Conservation (phyloP, 1,284 basidiomycete genomes). For the Cutaneotrichosporon dermatis region DNA sequence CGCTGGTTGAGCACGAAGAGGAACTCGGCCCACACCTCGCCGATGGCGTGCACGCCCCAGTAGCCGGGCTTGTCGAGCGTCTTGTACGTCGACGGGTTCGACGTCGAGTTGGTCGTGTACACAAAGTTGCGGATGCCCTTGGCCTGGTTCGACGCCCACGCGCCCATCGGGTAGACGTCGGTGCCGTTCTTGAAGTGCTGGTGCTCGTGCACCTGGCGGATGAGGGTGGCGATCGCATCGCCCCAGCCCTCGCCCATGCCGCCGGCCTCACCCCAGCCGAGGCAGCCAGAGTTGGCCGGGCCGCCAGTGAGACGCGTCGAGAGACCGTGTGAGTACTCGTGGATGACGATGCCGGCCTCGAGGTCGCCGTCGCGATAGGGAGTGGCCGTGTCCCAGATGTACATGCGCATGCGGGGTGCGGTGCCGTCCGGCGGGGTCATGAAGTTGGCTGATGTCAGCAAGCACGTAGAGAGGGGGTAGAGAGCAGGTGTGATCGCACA, state of each 20-base stretch:
- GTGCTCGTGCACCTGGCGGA: slow-evolving; percentile 69
- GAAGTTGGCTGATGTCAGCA: slow-evolving; percentile 49
- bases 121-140: slow-evolving; percentile 81
- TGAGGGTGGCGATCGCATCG: slow-evolving; percentile 79
- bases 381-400: slow-evolving; percentile 83
- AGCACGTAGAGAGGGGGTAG: no score
- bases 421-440: slow-evolving; percentile 56
- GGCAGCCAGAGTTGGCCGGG: slow-evolving; percentile 83
- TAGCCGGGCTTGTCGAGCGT: slow-evolving; percentile 77
- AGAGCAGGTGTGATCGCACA: no score
- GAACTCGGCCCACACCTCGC: slow-evolving; percentile 94
- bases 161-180: slow-evolving; percentile 73
- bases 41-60: slow-evolving; percentile 65
- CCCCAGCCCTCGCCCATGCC: slow-evolving; percentile 81
- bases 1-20: slow-evolving; percentile 77
- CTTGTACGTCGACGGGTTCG: slow-evolving; percentile 91
- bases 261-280: slow-evolving; percentile 91
- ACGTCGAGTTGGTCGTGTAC: slow-evolving; percentile 69
- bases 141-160: slow-evolving; percentile 79
- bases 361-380: slow-evolving; percentile 92
- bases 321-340: slow-evolving; percentile 81
- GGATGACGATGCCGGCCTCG: slow-evolving; percentile 89
- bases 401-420: slow-evolving; percentile 92
- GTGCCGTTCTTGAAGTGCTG: slow-evolving; percentile 49
- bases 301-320: slow-evolving; percentile 92